phyloP scores from a whole-genome alignment of 2,329 filamentous ascomycete species.

The Cytospora paraplurivora region DNA sequence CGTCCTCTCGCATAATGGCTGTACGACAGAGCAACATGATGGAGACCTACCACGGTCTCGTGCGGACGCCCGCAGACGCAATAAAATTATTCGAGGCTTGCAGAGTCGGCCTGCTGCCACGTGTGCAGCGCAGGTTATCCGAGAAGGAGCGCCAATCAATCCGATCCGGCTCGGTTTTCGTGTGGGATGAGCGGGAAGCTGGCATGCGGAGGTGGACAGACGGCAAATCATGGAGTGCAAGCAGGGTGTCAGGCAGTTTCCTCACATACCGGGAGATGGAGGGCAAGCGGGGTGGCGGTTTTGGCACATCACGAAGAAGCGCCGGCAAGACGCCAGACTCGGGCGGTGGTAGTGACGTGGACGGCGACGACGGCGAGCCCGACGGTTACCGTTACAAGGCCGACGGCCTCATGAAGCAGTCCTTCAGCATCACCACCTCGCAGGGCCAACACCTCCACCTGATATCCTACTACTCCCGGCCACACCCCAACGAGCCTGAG shows the following conservation, averaged over 20 bases:
- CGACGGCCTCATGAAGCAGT: conserved; percentile 98
- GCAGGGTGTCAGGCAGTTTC: conserved; percentile 95
- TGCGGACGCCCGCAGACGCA: conserved; percentile 93
- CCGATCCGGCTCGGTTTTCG: conserved; percentile 94
- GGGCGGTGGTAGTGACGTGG: conserved; percentile 78
- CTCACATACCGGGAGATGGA: conserved; percentile 98
- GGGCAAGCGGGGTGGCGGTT: conserved; percentile 86
- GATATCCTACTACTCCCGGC: conserved; percentile 93
- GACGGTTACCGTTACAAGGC: conserved; percentile 95
- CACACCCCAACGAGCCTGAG: conserved; percentile 70
- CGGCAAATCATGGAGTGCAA: conserved; percentile 98
- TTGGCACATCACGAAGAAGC: conserved; percentile 58
- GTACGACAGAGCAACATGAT: conserved; percentile 53
- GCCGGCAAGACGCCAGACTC: conserved; percentile 82
- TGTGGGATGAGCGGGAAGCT: conserved; percentile 99
- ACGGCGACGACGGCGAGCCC: conserved; percentile 80
- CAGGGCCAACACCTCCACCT: conserved; percentile 88
- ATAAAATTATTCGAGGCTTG: conserved; percentile 99
- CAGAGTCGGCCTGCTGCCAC: conserved; percentile 81
- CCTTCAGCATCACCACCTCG: conserved; percentile 96
- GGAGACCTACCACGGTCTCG: conserved; percentile 96
- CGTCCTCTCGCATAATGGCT: conserved; percentile 23
- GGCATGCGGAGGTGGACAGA: conserved; percentile 99
- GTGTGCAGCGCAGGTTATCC: conserved; percentile 88
- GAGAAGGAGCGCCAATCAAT: conserved; percentile 98